A percentile compares a stretch with the other conserved stretches of the same genome.
Conservation (phyloP, 768 basidiomycete species). For the Agaricus sinodeliciosus region DNA sequence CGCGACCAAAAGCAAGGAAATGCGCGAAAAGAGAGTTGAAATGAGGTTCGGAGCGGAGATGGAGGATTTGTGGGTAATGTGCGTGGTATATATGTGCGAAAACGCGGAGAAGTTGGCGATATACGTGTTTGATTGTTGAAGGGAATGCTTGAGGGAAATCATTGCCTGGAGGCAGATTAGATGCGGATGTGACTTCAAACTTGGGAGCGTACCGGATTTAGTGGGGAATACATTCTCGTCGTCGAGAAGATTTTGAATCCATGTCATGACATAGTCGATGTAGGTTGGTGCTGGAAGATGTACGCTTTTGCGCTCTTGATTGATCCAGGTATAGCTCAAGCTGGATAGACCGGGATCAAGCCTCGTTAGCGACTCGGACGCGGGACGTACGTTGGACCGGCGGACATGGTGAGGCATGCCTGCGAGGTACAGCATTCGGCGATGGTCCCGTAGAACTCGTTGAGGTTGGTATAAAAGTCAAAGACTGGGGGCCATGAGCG, state of each 20-base stretch:
- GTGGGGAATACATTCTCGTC: slow-evolving; percentile 95
- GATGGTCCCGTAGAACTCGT: slow-evolving; percentile 93
- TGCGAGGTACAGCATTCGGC: slow-evolving; percentile 91
- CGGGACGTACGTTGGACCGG: slow-evolving; percentile 68
- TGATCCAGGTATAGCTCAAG: slow-evolving; percentile 92
- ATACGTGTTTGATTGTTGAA: slow-evolving; percentile 88
- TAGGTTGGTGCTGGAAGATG: slow-evolving; percentile 90
- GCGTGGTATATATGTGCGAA: slow-evolving; percentile 98
- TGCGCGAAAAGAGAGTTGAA: slow-evolving; percentile 98
- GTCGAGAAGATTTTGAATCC: slow-evolving; percentile 89
- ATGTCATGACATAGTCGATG: slow-evolving; percentile 97
- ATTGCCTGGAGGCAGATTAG: slow-evolving; percentile 46
- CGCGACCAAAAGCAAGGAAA: slow-evolving; percentile 92
- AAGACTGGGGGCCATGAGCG: slow-evolving; percentile 57
- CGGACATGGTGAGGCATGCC: slow-evolving; percentile 89
- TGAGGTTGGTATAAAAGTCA: slow-evolving; percentile 96
- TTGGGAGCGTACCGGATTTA: slow-evolving; percentile 65
- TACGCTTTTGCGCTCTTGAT: slow-evolving; percentile 83
- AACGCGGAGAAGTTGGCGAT: slow-evolving; percentile 92
- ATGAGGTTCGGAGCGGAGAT: slow-evolving; percentile 90
- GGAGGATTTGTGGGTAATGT: slow-evolving; percentile 87
- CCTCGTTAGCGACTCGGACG: neutral
- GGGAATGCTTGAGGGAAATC: slow-evolving; percentile 90
- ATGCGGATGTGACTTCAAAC: neutral
- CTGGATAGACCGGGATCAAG: slow-evolving; percentile 30